Base-by-base conservation (phyloP, 371 early-diverging fungal species). In the Saksenaea vasiformis region DNA sequence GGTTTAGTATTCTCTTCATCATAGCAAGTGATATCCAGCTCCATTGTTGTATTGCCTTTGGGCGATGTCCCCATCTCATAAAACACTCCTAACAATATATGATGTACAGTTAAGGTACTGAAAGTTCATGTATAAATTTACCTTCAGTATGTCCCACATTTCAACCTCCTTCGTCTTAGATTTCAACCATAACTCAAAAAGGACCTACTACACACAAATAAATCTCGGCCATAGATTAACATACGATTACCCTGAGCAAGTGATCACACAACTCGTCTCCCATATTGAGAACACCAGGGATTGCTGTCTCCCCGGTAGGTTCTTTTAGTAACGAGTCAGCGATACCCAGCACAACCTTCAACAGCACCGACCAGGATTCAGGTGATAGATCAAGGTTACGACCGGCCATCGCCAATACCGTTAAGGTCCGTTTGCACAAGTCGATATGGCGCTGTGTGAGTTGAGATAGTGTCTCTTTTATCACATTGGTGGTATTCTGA, bases 131-230 rank as follows among this genome's bases (percentile, higher is more conserved):
- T 5, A 26, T 13, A 5, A 8, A 43, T 66, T 24, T 56, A 74
- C 79, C 78, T 70, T 87, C 36, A 91, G 64, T 55, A 83, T 82
- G 60, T 90, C 82, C 91, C 91, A 93, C 88, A 92, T 88, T 53
- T 88, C 88, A 1, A 87, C 85, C 56, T 86, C 72, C 58, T 73
- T 79, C 19, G 80, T 84, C 17, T 73, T 75, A 35, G 92, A 90
- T 35, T 90, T 69, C 51, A 93, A 71, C 93, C 92, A 93, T 43
- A 90, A 67, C 60, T 93, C 92, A 71, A 90, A 82, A 26, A 91
- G 73, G 11, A 83, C 83, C 85, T 84, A 47, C 51, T 26, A 67
- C 14, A 41, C 15, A 28, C 19, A 36, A 5, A 41, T 31, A 58
- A 60, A 17, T 58, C 4, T 39, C n/a, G 53, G 34, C 26, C n/a